These are phyloP conservation scores for Pelargonium australe DNA, from an alignment of 441 rosid species.

Conservation along the genomic window DNA sequence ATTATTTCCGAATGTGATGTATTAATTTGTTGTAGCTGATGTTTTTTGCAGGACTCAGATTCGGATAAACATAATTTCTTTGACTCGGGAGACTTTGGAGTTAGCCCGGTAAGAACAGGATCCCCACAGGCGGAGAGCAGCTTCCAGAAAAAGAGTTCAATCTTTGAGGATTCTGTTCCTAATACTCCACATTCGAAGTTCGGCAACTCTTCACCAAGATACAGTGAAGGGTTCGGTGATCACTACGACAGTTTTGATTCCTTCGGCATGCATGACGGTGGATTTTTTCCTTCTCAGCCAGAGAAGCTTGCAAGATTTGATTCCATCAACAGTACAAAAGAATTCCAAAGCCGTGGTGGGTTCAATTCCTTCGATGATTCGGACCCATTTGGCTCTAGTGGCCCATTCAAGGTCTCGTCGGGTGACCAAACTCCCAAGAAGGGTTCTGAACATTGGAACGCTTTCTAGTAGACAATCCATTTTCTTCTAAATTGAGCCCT, in stretches of 20 bases:
- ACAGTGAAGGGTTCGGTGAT: slow-evolving; percentile 68
- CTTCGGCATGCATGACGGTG: slow-evolving; percentile 32
- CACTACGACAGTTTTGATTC: slow-evolving; percentile 45
- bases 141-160: slow-evolving; percentile 49
- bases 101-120: slow-evolving; percentile 45
- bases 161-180: slow-evolving; percentile 90
- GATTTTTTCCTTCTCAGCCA: slow-evolving; percentile 40
- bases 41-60: slow-evolving; percentile 40
- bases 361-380: slow-evolving; percentile 74
- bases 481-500: no score
- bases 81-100: slow-evolving; percentile 57
- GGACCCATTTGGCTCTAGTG: slow-evolving; percentile 86
- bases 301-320: slow-evolving; percentile 63
- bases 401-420: slow-evolving; percentile 73
- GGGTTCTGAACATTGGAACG: no score
- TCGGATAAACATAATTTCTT: slow-evolving; percentile 40
- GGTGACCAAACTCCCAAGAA: slow-evolving; percentile 23
- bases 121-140: slow-evolving; percentile 53
- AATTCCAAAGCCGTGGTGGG: slow-evolving; percentile 47
- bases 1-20: no score
- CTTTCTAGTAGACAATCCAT: no score
- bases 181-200: slow-evolving; percentile 74
- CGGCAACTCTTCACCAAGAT: slow-evolving; percentile 74
- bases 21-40: not conserved
- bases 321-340: slow-evolving; percentile 68